Base-by-base conservation (phyloP, 306 rosid genomes). In the Morella rubra region DNA sequence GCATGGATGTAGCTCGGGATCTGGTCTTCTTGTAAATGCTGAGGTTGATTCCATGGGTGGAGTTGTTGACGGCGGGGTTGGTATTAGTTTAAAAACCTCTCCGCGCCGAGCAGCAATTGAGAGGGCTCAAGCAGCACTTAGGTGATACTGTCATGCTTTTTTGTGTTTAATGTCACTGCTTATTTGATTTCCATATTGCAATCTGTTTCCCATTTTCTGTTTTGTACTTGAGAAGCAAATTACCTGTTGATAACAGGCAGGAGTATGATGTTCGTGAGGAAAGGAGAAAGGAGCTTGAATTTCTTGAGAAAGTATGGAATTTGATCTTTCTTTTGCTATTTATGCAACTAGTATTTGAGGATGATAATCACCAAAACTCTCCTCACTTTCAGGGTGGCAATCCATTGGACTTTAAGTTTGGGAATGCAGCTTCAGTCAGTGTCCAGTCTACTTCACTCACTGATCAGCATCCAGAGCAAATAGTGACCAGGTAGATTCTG, bases 21-120 rank as follows among this genome's bases (percentile, higher is more conserved):
- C 96, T 87, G 89, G 87, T 82, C 80, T 89, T 91, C 81, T 87
- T 79, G 99, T 96, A 96, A 96, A 96, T 96, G 98, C 98, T 89
- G 98, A 96, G 95, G 98, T 91, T 85, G 99, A 93, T 96, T 96
- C 98, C 90, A 96, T 96, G 99, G 99, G 98, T 85, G 99, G 99
- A 84, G 99, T 96, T 85, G 87, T 92, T 89, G 99, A 96, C 52
- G 90, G 97, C 40, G 98, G 98, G 90, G 90, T 90, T 86, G 96
- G 96, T 76, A 83, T 87, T 85, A 97, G 98, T 79, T 85, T 92
- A 91, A 91, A 96, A 81, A 82, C 98, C 91, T 96, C 99, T 90
- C 99, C 90, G 45, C 87, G 85, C 86, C 87, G 91, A 85, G 90
- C 90, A 80, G 98, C 94, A 52, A 88, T 96, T 59, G 98, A 93